A percentile compares a stretch with the other conserved stretches of the same genome.
These are phyloP conservation scores for Naganishia vaughanmartiniae DNA, from an alignment of 768 basidiomycete genomes.

Conservation along the genomic window DNA sequence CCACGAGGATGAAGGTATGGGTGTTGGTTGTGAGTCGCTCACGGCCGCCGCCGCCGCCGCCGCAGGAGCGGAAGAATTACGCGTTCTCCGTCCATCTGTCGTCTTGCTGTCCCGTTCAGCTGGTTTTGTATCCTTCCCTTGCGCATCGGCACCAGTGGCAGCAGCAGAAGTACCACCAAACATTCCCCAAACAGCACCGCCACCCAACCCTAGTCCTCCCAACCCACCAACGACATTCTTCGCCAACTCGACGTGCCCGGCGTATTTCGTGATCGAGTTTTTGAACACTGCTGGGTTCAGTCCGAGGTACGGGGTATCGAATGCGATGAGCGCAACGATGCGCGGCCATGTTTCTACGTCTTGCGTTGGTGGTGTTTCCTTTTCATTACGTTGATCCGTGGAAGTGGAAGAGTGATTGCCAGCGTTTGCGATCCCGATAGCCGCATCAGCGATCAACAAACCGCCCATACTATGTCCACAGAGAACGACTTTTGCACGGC, in stretches of 20 bases:
- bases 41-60: no score
- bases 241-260: slow-evolving; percentile 67
- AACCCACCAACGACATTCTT: slow-evolving; percentile 63
- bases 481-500: slow-evolving; percentile 68
- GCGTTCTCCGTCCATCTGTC: no score
- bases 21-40: neutral
- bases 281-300: slow-evolving; percentile 83
- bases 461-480: slow-evolving; percentile 96
- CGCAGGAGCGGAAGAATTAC: no score
- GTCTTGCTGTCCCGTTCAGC: slow-evolving; percentile 25
- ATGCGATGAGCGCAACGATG: slow-evolving; percentile 78
- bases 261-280: slow-evolving; percentile 71
- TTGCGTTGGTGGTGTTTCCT: slow-evolving; percentile 60
- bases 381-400: neutral
- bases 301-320: slow-evolving; percentile 92
- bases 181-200: slow-evolving; percentile 30
- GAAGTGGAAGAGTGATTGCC: neutral
- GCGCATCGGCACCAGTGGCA: neutral
- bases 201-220: slow-evolving; percentile 43
- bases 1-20: slow-evolving; percentile 31
- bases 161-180: neutral
- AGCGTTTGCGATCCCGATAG: slow-evolving; percentile 64
- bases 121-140: slow-evolving; percentile 19
- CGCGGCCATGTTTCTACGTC: slow-evolving; percentile 74
- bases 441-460: slow-evolving; percentile 76